These are phyloP conservation scores for Pyrenochaeta sp. DNA, from an alignment of 2,329 filamentous ascomycete species.

Conservation along the genomic window DNA sequence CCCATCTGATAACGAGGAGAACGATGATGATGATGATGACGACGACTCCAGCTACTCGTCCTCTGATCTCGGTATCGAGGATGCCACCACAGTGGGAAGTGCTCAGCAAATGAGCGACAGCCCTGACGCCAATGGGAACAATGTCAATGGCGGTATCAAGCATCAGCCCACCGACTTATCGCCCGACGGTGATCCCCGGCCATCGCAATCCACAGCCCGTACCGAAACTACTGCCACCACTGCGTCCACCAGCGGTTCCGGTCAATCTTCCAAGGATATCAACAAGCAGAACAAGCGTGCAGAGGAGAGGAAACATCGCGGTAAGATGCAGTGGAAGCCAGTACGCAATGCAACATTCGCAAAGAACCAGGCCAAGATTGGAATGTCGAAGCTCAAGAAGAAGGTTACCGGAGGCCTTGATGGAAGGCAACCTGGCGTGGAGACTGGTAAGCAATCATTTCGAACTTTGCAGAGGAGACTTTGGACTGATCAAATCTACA, in stretches of 20 bases:
- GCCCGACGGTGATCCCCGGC: conserved; percentile 27
- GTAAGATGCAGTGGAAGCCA: conserved; percentile 94
- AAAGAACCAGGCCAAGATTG: conserved; percentile 85
- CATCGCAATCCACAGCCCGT: conserved; percentile 35
- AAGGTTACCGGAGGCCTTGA: conserved; percentile 74
- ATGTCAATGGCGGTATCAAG: conserved; percentile 25
- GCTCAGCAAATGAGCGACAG: conserved; percentile 31
- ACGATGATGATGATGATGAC: conserved; percentile 47
- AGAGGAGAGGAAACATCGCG: conserved; percentile 84
- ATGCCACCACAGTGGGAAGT: conserved; percentile 53
- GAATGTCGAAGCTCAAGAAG: conserved; percentile 76
- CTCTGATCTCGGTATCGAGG: conserved; percentile 66
- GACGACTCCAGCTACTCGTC: conserved; percentile 53
- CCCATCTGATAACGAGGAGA: conserved; percentile 53
- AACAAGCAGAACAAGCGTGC: conserved; percentile 71
- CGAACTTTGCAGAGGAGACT: background rate
- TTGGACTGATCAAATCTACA: conserved; percentile 19
- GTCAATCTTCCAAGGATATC: conserved; percentile 62
- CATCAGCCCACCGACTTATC: conserved; percentile 41
- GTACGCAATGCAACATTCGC: conserved; percentile 86
- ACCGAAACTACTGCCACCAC: conserved; percentile 35
- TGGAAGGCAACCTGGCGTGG: conserved; percentile 85
- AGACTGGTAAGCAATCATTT: conserved; percentile 63
- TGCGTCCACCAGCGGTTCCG: conserved; percentile 19
- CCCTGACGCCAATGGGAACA: conserved; percentile 13